phyloP scores from a whole-genome alignment of 371 early-diverging fungal species.

The Mortierella sp. region DNA sequence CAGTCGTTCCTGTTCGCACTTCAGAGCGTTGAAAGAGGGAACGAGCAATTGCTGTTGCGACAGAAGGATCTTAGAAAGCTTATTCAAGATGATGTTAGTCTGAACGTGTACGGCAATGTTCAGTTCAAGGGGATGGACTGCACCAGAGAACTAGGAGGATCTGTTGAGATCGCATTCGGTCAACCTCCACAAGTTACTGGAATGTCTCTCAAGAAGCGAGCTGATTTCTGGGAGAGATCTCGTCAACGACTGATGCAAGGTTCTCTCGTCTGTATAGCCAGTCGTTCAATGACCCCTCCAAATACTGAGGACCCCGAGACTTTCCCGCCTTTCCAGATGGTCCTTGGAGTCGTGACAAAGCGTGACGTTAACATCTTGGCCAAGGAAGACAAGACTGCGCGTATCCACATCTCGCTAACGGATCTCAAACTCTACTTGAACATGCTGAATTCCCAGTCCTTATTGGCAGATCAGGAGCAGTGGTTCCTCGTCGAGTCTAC shows the following conservation, averaged over 20 bases:
- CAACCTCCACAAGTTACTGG: conserved; percentile 22
- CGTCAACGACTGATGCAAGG: conserved; percentile 53
- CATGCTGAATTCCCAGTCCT: conserved; percentile 11
- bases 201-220: conserved; percentile 7
- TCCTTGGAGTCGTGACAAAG: conserved; percentile 54
- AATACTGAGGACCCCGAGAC: background rate
- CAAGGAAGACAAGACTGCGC: conserved; percentile 10
- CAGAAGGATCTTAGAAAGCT: conserved; percentile 35
- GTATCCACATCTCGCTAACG: conserved; percentile 41
- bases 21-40: conserved; percentile 4
- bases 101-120: conserved; percentile 52
- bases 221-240: conserved; percentile 51
- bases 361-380: conserved; percentile 44
- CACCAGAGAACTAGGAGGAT: conserved; percentile 23
- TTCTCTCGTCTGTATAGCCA: conserved; percentile 55
- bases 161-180: conserved; percentile 32
- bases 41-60: conserved; percentile 14
- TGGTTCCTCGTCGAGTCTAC: conserved; percentile 57
- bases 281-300: conserved; percentile 3
- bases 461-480: background rate
- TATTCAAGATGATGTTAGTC: conserved; percentile 26
- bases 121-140: conserved; percentile 31
- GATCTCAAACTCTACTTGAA: conserved; percentile 33
- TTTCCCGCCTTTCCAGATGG: conserved; percentile 20
- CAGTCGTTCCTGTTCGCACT: conserved; percentile 21